Percentiles rank a stretch among this genome's conserved stretches.
Evolutionary conservation across 176 grass and related monocot species (phyloP).

Genomic region (Saccharum spontaneum): DNA sequence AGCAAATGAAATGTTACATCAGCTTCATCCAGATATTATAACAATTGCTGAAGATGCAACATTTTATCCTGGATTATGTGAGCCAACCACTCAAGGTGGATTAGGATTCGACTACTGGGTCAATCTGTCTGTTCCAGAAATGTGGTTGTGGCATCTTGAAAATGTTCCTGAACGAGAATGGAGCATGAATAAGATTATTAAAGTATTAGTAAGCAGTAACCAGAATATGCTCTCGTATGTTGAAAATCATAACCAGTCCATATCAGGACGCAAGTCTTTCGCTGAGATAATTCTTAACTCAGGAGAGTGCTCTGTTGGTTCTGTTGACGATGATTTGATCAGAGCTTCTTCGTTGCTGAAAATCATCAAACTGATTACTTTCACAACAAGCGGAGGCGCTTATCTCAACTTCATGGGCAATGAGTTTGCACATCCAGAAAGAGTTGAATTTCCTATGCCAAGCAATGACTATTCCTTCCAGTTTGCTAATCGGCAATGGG

Average conservation of each 20-base stretch:
- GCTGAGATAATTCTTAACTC: conserved; percentile 79
- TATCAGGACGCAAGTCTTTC: conserved; percentile 86
- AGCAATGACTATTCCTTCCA: conserved; percentile 84
- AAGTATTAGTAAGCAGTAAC: conserved; percentile 61
- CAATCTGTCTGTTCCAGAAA: conserved; percentile 89
- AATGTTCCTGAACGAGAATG: conserved; percentile 87
- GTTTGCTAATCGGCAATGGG: conserved; percentile 80
- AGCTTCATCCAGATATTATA: conserved; percentile 93
- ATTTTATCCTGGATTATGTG: conserved; percentile 95
- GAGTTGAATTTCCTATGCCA: conserved; percentile 91
- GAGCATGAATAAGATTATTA: conserved; percentile 96
- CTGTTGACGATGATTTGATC: conserved; percentile 32
- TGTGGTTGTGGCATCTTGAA: conserved; percentile 97
- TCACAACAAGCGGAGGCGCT: conserved; percentile 71
- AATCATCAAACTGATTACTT: conserved; percentile 91
- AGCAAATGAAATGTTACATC: conserved; percentile 97
- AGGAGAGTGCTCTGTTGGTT: conserved; percentile 39
- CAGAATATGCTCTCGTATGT: conserved; percentile 77
- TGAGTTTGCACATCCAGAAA: conserved; percentile 96
- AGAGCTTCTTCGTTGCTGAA: conserved; percentile 71
- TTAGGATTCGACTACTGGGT: conserved; percentile 93
- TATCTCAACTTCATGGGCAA: conserved; percentile 98
- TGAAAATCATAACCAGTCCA: conserved; percentile 96
- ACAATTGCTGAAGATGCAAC: conserved; percentile 98
- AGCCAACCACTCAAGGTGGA: conserved; percentile 84